Evolutionary conservation across 176 grass and related monocot genomes (phyloP).

Genomic region (Avena atlantica): DNA sequence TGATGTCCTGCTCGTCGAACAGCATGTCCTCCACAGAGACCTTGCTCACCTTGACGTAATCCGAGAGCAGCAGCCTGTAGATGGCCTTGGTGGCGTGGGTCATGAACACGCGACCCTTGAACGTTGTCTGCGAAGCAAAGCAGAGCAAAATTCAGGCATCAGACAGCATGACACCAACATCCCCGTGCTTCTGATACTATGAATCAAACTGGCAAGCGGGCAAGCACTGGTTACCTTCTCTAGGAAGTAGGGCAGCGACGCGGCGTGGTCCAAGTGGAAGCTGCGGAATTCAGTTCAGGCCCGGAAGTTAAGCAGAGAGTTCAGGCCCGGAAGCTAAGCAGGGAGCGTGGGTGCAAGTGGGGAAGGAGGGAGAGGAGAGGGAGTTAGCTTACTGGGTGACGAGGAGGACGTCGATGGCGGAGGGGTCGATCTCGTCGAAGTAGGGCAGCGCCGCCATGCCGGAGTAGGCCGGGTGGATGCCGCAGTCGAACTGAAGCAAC

Average conservation of each 20-base stretch:
- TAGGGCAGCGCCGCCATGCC: slow-evolving; percentile 90
- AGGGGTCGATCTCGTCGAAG: slow-evolving; percentile 98
- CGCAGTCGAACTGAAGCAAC: slow-evolving; percentile 35
- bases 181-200: too few relatives aligned
- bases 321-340: not conserved
- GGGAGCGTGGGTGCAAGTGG: too few relatives aligned
- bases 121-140: slow-evolving; percentile 71
- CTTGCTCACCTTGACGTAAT: slow-evolving; percentile 99
- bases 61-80: slow-evolving; percentile 77
- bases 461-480: slow-evolving; percentile 93
- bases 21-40: slow-evolving; percentile 95
- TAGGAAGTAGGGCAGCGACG: slow-evolving; percentile 89
- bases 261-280: slow-evolving; percentile 98
- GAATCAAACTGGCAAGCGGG: not conserved
- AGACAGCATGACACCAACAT: not conserved
- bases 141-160: slow-evolving; percentile 13
- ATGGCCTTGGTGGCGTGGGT: slow-evolving; percentile 97
- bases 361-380: not conserved
- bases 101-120: slow-evolving; percentile 93
- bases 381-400: slow-evolving; percentile 68
- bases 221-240: slow-evolving; percentile 65
- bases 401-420: slow-evolving; percentile 89
- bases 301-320: not conserved
- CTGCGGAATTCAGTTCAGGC: slow-evolving; percentile 37
- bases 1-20: slow-evolving; percentile 86